Evolutionary conservation across 805 yeast species (phyloP).

Genomic region (Kuraishia borneana): DNA sequence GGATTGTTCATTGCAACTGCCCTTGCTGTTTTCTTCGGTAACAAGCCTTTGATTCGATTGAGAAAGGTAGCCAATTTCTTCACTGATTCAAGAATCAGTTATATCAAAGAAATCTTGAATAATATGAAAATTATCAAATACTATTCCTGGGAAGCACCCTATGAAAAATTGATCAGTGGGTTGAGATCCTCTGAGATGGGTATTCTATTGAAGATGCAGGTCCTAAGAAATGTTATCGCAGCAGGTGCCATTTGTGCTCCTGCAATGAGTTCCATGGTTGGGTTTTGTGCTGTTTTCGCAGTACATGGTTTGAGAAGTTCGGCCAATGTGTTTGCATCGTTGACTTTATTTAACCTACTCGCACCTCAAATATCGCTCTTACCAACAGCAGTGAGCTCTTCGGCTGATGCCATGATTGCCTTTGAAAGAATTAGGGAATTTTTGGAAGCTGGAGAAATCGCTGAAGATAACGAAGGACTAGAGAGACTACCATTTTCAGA

Average conservation of each 20-base stretch:
- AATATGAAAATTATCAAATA: conserved; percentile 75
- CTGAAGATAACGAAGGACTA: conserved; percentile 19
- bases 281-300: conserved; percentile 27
- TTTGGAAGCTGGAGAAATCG: conserved; percentile 28
- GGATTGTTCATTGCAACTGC: conserved; percentile 44
- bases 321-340: conserved; percentile 58
- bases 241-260: conserved; percentile 63
- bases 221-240: conserved; percentile 47
- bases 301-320: conserved; percentile 32
- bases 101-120: conserved; percentile 68
- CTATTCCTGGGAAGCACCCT: conserved; percentile 88
- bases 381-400: conserved; percentile 60
- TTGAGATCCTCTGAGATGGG: conserved; percentile 54
- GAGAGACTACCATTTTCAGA: conserved; percentile 4
- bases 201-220: conserved; percentile 50
- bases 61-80: conserved; percentile 47
- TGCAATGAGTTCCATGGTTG: conserved; percentile 56
- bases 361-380: conserved; percentile 53
- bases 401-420: conserved; percentile 58
- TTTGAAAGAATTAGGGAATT: conserved; percentile 43
- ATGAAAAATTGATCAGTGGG: conserved; percentile 39
- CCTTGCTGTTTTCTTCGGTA: conserved; percentile 28
- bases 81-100: conserved; percentile 70
- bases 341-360: conserved; percentile 54
- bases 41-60: conserved; percentile 39